Conservation (phyloP, 2,329 filamentous ascomycete species). For the Arachnomyces sp. region DNA sequence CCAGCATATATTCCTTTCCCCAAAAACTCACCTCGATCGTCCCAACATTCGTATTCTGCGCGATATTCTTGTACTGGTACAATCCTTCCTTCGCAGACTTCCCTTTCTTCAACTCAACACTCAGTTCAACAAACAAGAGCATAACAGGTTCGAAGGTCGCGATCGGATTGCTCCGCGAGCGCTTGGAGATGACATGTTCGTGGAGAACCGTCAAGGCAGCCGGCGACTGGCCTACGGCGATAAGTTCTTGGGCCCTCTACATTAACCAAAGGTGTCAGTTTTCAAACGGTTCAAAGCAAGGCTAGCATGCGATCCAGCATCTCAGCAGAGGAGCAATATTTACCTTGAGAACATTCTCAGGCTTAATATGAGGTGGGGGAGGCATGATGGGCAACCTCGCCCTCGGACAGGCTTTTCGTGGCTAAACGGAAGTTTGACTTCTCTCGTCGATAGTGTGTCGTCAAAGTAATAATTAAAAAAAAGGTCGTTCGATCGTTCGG, state of each 20-base stretch:
- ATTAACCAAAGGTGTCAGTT: slow-evolving; percentile 11
- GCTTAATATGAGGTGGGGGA: slow-evolving; percentile 93
- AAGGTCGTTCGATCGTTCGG: neutral
- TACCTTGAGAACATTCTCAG: slow-evolving; percentile 94
- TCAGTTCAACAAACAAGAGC: slow-evolving; percentile 93
- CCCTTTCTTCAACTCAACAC: slow-evolving; percentile 94
- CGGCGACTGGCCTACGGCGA: slow-evolving; percentile 87
- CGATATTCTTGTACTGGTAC: slow-evolving; percentile 99
- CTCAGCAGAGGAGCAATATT: slow-evolving; percentile 18
- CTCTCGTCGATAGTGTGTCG: slow-evolving; percentile 13
- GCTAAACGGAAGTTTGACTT: neutral
- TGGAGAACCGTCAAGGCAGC: slow-evolving; percentile 91
- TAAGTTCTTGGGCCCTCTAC: slow-evolving; percentile 89
- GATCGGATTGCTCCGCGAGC: slow-evolving; percentile 95
- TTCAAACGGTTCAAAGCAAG: too few relatives aligned
- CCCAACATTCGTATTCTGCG: slow-evolving; percentile 95
- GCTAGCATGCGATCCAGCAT: neutral
- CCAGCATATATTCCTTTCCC: neutral
- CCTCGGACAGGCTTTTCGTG: slow-evolving; percentile 14
- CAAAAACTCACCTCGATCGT: slow-evolving; percentile 71
- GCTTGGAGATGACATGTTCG: slow-evolving; percentile 98
- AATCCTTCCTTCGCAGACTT: slow-evolving; percentile 98
- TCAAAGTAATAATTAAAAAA: slow-evolving; percentile 1
- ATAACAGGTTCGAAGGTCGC: slow-evolving; percentile 94
- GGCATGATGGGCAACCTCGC: slow-evolving; percentile 57